Evolutionary conservation across 768 basidiomycete species (phyloP), one percentile per base, ranked within the genome.

Genomic region (Amanita pseudoporphyria): DNA sequence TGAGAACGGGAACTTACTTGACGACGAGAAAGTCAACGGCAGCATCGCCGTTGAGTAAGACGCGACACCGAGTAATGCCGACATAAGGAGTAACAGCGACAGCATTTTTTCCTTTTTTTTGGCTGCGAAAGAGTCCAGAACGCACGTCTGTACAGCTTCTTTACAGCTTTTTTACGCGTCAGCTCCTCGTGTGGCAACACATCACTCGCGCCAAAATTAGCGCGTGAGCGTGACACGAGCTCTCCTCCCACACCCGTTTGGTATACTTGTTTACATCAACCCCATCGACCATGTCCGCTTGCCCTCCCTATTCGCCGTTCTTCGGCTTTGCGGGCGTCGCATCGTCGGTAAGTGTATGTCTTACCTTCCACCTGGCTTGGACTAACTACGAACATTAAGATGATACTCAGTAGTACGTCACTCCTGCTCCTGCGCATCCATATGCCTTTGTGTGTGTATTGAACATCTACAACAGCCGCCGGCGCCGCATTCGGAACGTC

Each of bases 271-370:
- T n/a, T n/a, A n/a, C 36, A 22, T 35, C 46, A 33, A 28, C 22
- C 54, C 45, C 21, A n/a, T 28, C 37, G 54, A 58, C 46, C 40
- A 83, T 81, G 80, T 77, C 80, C 21, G 55, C 77, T 44, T 96
- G 92, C 64, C 92, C 92, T 53, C 89, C 93, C 26, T 97, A 88
- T 64, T 94, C 94, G 45, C 89, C 92, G 45, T 98, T 98, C 81
- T 96, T 98, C 64, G 95, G 94, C 22, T 94, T 99, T 64, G 94
- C 87, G 44, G 95, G 95, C 45, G 95, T 98, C 26, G 87, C 92
- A n/a, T 77, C 85, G 21, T 82, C 95, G 44, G 95, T 96, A 58
- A 68, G 87, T 65, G 32, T 10, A 32, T 16, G 28, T 36, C 40
- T 50, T 31, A 51, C 19, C 19, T 28, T 13, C 19, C 30, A 35